Evolutionary conservation across 1,284 basidiomycete genomes (phyloP), one percentile per base, ranked within the genome.

Genomic region (Caloboletus firmus): DNA sequence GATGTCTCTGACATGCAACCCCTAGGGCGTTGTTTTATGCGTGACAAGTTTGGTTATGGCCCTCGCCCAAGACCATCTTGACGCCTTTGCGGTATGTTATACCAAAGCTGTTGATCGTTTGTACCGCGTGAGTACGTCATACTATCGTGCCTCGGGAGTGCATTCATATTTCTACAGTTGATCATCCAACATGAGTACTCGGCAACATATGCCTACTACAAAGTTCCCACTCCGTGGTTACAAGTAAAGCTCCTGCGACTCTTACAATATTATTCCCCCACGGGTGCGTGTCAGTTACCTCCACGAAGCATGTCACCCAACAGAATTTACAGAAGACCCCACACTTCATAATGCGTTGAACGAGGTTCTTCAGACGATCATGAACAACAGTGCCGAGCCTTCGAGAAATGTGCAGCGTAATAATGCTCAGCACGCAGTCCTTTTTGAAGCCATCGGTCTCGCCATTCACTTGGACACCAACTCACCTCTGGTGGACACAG

Each of bases 401-500:
- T 90, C 93, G 15, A 83, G 93, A 62, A 98, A 98, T 64, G 91
- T 98, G 13, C 97, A 99, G 68, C 97, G 99, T 70, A 98, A 97
- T 72, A 99, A 99, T 64, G 97, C 96, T 12, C 95, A 97, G 68
- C 95, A 98, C 69, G 92, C 97, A 4, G 87, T 99, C n/a, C 80
- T 99, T 10, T 99, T 99, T 65, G 97, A 99, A 74, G 96, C 96
- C 7, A 99, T 99, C 68, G 84, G 95, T 61, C 86, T 99, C 43
- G 95, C 95, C 15, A 99, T 99, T 60, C 97, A 99, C 72, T 75
- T 99, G 56, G 95, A 99, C 71, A 88, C 93, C 39, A 93, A 87
- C 59, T 98, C 95, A 1, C 84, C 87, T 11, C 80, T 98, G 11
- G 96, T 98, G 7, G 82, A 85, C 53, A 92, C 89, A 20, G 93